A percentile compares a stretch with the other conserved stretches of the same genome.
phyloP scores from a whole-genome alignment of 306 rosid genomes.

The Rosa rugosa region DNA sequence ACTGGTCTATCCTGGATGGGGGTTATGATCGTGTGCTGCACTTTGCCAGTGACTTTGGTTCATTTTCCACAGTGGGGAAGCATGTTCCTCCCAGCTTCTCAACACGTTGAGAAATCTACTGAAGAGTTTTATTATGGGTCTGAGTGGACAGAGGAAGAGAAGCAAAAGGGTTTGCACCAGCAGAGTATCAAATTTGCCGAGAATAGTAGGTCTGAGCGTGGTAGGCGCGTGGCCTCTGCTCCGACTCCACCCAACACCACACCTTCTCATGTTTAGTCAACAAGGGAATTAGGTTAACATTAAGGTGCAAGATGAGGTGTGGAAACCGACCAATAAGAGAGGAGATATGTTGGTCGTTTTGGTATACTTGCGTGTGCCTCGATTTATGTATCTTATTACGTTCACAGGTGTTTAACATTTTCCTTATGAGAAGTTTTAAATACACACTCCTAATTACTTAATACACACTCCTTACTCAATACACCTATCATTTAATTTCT shows the following conservation, averaged over 20 bases:
- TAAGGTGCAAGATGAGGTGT: background rate
- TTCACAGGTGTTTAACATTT: no score
- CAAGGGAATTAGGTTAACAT: background rate
- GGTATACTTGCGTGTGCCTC: no score
- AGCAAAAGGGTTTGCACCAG: conserved; percentile 57
- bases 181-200: conserved; percentile 78
- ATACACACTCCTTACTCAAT: no score
- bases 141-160: conserved; percentile 81
- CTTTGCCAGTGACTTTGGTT: conserved; percentile 66
- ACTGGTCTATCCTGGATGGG: conserved; percentile 74
- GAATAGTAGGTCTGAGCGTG: conserved; percentile 85
- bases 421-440: no score
- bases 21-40: conserved; percentile 64
- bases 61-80: conserved; percentile 97
- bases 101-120: conserved; percentile 40
- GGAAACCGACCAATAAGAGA: no score
- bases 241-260: conserved; percentile 68
- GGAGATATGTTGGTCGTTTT: no score
- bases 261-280: conserved; percentile 47
- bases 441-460: no score
- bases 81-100: conserved; percentile 73
- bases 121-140: conserved; percentile 67
- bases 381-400: no score
- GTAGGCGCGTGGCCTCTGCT: conserved; percentile 61
- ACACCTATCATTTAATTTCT: no score